Conservation (phyloP, 1,139 yeast genomes). For the Diutina ranongensis region DNA sequence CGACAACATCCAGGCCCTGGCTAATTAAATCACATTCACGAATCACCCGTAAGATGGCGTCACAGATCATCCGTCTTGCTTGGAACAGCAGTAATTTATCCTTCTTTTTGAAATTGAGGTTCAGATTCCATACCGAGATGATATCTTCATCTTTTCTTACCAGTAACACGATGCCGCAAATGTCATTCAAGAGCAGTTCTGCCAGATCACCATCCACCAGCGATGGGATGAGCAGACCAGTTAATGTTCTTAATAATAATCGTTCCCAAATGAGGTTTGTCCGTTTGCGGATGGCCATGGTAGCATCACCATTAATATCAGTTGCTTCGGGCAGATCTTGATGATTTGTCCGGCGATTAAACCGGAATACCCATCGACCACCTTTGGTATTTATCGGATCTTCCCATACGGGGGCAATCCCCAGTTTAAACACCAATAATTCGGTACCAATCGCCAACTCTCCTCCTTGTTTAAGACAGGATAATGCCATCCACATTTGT, state of each 20-base stretch:
- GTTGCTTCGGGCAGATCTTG: constrained; percentile 8
- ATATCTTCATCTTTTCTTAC: constrained; percentile 30
- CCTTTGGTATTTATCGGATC: constrained; percentile 54
- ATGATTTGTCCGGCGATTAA: constrained; percentile 21
- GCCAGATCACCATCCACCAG: constrained; percentile 14
- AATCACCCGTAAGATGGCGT: constrained; percentile 32
- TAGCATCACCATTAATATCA: constrained; percentile 10
- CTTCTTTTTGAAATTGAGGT: constrained; percentile 23
- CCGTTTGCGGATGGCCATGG: constrained; percentile 21
- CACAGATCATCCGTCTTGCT: constrained; percentile 39
- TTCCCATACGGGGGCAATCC: constrained; percentile 64
- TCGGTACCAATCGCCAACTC: constrained; percentile 46
- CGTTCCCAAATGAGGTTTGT: constrained; percentile 43
- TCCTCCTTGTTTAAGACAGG: constrained; percentile 34
- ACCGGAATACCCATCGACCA: constrained; percentile 56
- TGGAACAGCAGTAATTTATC: constrained; percentile 32
- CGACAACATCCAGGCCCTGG: constrained; percentile 22
- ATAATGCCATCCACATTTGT: constrained; percentile 48
- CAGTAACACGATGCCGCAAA: constrained; percentile 41
- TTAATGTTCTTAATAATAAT: constrained; percentile 29
- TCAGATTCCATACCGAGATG: constrained; percentile 43
- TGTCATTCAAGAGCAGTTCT: constrained; percentile 30
- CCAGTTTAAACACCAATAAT: constrained; percentile 48
- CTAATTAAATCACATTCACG: constrained; percentile 37
- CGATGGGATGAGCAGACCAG: constrained; percentile 34